Conservation (phyloP, 352 stramenopile genomes). For the Phytophthora citrophthora region DNA sequence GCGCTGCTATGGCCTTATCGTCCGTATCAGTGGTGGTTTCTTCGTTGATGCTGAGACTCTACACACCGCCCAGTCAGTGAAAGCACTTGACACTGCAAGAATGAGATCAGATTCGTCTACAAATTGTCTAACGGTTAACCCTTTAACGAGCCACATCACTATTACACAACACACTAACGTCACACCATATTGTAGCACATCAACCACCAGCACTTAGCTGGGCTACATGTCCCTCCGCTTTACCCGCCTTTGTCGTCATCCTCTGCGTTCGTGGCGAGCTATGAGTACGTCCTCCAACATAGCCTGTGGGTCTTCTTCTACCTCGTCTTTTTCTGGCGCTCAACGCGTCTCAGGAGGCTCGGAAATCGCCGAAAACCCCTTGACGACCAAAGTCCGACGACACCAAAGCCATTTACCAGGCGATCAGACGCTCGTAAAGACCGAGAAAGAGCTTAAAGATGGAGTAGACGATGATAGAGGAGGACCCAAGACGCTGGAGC, state of each 20-base stretch:
- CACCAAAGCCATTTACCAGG: conserved; percentile 59
- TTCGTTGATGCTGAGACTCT: conserved; percentile 92
- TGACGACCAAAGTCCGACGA: conserved; percentile 39
- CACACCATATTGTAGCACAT: conserved; percentile 10
- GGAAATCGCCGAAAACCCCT: conserved; percentile 9
- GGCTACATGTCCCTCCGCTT: conserved; percentile 29
- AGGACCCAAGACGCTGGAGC: conserved; percentile 55
- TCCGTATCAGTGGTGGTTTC: conserved; percentile 96
- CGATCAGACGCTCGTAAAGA: conserved; percentile 4
- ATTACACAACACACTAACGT: conserved; percentile 3
- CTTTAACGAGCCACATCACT: background rate
- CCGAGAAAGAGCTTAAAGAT: background rate
- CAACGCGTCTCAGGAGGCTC: background rate
- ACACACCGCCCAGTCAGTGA: conserved; percentile 69
- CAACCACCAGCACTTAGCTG: conserved; percentile 14
- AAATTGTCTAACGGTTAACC: too few relatives aligned
- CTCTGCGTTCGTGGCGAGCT: conserved; percentile 5
- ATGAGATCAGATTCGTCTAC: too few relatives aligned
- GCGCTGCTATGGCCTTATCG: conserved; percentile 95
- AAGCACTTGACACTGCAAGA: conserved; percentile 56
- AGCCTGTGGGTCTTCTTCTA: background rate
- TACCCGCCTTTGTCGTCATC: conserved; percentile 14
- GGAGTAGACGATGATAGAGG: conserved; percentile 42
- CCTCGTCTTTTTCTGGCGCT: conserved; percentile 9
- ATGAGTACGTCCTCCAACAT: conserved; percentile 24